Evolutionary conservation across 176 grass and related monocot genomes (phyloP).

Genomic region (Oryza meyeriana): DNA sequence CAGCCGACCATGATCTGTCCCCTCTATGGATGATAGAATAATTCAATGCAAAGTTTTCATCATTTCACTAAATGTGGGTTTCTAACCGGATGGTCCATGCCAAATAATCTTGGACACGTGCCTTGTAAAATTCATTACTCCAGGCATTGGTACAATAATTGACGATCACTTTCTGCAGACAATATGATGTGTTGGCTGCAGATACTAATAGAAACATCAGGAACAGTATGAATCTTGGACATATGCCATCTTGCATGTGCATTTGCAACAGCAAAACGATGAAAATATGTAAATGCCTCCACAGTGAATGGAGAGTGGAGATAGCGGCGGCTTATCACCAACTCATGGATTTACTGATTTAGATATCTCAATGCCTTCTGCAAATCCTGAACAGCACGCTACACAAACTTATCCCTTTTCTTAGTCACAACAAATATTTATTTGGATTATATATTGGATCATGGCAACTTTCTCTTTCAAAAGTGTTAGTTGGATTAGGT

Average conservation of each 20-base stretch:
- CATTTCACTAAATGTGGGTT: neutral
- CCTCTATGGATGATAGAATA: neutral
- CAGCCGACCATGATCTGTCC: neutral
- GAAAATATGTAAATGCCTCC: neutral
- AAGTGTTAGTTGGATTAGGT: neutral
- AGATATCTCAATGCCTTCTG: neutral
- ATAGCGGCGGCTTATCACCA: neutral
- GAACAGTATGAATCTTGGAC: neutral
- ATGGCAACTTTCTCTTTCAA: neutral
- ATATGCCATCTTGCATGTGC: neutral
- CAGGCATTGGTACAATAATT: neutral
- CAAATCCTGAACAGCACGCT: neutral
- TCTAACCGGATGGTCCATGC: neutral
- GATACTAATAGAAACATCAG: neutral
- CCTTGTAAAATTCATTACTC: neutral
- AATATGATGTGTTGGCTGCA: neutral
- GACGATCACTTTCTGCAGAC: neutral
- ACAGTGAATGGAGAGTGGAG: neutral
- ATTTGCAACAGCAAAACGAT: neutral
- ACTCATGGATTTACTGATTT: neutral
- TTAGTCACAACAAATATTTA: neutral
- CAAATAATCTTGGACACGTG: neutral
- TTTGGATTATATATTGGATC: neutral
- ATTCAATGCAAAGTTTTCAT: neutral
- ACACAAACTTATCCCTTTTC: neutral